These are phyloP conservation scores for Hymenoscyphus occultus DNA, from an alignment of 2,329 filamentous ascomycete species.

Conservation along the genomic window DNA sequence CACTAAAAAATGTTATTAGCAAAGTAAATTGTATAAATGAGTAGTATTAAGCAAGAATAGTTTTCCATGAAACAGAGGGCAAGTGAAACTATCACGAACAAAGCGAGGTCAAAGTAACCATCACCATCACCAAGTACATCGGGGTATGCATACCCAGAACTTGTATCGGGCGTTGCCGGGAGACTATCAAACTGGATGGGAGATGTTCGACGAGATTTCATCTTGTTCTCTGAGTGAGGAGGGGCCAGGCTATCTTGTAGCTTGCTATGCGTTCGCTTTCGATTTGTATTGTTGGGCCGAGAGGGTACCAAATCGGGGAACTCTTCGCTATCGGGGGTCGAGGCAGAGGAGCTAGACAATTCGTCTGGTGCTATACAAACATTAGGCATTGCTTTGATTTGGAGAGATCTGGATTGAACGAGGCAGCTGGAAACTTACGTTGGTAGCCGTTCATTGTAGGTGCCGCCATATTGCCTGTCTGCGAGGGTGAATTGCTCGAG, in stretches of 20 bases:
- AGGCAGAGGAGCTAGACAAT: slow-evolving; percentile 21
- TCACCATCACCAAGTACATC: slow-evolving; percentile 22
- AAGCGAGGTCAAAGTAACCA: slow-evolving; percentile 28
- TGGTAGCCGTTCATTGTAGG: slow-evolving; percentile 9
- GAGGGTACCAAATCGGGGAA: slow-evolving; percentile 18
- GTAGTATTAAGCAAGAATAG: neutral
- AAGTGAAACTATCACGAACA: slow-evolving; percentile 26
- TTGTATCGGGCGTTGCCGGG: slow-evolving; percentile 25
- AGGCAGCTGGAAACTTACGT: neutral
- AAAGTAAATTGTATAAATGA: neutral
- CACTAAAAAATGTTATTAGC: slow-evolving; percentile 23
- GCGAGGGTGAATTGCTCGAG: neutral
- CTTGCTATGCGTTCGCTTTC: slow-evolving; percentile 34
- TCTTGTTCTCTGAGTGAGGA: slow-evolving; percentile 22
- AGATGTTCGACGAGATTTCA: slow-evolving; percentile 34
- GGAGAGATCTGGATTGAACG: neutral
- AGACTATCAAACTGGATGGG: slow-evolving; percentile 24
- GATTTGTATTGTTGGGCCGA: slow-evolving; percentile 21
- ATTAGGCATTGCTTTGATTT: slow-evolving; percentile 17
- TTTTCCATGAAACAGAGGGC: neutral
- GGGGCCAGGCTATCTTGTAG: slow-evolving; percentile 24
- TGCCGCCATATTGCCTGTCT: neutral
- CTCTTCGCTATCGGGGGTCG: slow-evolving; percentile 27
- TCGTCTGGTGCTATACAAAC: slow-evolving; percentile 1
- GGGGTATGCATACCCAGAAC: slow-evolving; percentile 33